These are phyloP conservation scores for Phaeosphaeria sp. DNA, from an alignment of 2,329 filamentous ascomycete species.

Conservation along the genomic window DNA sequence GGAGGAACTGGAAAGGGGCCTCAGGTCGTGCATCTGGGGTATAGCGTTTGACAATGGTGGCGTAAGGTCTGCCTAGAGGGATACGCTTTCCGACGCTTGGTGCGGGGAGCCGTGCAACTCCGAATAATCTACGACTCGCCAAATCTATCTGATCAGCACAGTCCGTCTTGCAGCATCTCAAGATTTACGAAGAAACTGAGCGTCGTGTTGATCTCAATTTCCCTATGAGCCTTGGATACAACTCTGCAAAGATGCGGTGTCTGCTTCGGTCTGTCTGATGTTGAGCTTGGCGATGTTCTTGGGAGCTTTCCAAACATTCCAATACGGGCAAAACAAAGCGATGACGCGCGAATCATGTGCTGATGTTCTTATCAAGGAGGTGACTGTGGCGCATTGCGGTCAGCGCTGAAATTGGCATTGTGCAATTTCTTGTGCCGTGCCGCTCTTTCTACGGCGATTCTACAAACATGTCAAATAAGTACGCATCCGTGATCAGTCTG, in stretches of 20 bases:
- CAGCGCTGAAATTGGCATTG: neutral
- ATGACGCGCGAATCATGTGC: conserved; percentile 2
- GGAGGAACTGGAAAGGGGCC: neutral
- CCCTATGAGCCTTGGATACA: neutral
- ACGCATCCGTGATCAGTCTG: no score
- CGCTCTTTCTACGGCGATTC: neutral
- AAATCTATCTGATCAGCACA: no score
- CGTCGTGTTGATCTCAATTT: neutral
- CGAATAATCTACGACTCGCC: neutral
- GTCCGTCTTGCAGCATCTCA: no score
- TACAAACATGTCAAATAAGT: neutral
- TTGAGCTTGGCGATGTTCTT: neutral
- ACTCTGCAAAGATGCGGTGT: neutral
- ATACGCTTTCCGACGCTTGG: neutral
- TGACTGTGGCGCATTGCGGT: conserved; percentile 3
- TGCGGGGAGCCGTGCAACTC: conserved; percentile 4
- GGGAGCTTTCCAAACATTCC: neutral
- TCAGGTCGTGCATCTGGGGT: neutral
- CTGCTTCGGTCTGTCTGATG: neutral
- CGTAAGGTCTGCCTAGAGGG: neutral
- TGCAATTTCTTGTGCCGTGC: neutral
- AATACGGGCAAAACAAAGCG: neutral
- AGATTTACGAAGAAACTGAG: no score
- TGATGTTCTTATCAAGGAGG: conserved; percentile 3
- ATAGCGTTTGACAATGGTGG: neutral